Evolutionary conservation across 2,329 filamentous ascomycete species (phyloP), one percentile per base, ranked within the genome.

Genomic region (Westerdykella sp.): DNA sequence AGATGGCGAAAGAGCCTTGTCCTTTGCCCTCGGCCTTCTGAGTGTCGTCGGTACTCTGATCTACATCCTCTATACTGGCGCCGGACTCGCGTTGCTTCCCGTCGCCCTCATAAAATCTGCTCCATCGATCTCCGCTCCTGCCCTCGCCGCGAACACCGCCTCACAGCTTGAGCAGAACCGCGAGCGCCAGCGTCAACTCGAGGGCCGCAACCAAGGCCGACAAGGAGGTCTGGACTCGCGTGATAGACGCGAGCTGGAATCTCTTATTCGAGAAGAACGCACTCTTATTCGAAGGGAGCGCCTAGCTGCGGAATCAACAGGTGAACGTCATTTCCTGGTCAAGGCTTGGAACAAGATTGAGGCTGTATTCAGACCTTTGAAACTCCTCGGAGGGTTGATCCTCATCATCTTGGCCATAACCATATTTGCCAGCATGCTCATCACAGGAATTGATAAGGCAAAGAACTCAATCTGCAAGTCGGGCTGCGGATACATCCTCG

Each of bases 361-460:
- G 60, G 85, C 87, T 13, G 69, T 95, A 31, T 85, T 97, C 67
- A 80, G 90, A 6, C 93, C 93, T 1, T 72, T 98, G 56, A 95
- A 95, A 71, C 79, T 97, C 34, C 67, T 97, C 12, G 85, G 87
- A 1, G 93, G 93, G 12, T 73, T 96, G 39, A 54, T 95, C 0
- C 71, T 97, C 2, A 75, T 96, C 25, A 53, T 88, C 1, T 64
- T 95, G 16, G 77, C 87, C 0, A 68, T 95, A 12, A 54, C 95
- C 34, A 77, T 94, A 53, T 95, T 88, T 78, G 78, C 84, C 7
- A 95, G 87, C 11, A 97, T 98, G 88, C 78, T 97, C 54, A 85
- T 97, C 62, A 97, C 91, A 0, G 85, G 83, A 53, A 89, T 97
- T 59, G 93, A 98, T 77, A 97, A 97, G 72, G 87, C 89, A 30